Evolutionary conservation across 2,329 filamentous ascomycete genomes (phyloP).

Genomic region (Coleophoma cylindrospora): DNA sequence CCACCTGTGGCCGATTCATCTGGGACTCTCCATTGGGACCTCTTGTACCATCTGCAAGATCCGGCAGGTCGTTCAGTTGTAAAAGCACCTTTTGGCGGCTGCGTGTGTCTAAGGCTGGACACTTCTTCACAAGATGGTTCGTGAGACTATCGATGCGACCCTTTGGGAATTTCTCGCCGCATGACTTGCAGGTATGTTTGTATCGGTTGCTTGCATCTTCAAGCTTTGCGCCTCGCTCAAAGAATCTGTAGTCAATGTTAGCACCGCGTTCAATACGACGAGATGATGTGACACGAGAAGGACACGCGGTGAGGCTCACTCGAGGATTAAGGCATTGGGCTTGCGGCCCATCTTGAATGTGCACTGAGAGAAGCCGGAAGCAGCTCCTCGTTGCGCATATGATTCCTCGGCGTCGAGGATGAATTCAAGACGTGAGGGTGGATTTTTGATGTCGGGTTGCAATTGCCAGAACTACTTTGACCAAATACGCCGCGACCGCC

Average conservation of each 20-base stretch:
- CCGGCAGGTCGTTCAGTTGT: slow-evolving; percentile 65
- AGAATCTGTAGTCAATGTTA: slow-evolving; percentile 32
- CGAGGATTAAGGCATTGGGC: slow-evolving; percentile 12
- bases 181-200: slow-evolving; percentile 83
- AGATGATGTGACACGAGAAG: too few relatives aligned
- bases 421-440: too few relatives aligned
- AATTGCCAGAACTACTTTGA: background rate
- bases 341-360: slow-evolving; percentile 9
- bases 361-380: too few relatives aligned
- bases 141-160: slow-evolving; percentile 80
- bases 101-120: slow-evolving; percentile 68
- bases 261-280: too few relatives aligned
- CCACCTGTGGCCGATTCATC: slow-evolving; percentile 29
- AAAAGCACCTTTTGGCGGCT: slow-evolving; percentile 73
- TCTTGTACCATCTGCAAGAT: slow-evolving; percentile 34
- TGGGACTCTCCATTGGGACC: slow-evolving; percentile 27
- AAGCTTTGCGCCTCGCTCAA: slow-evolving; percentile 80
- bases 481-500: background rate
- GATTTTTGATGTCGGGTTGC: background rate
- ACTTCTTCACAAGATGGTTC: slow-evolving; percentile 80
- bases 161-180: slow-evolving; percentile 85
- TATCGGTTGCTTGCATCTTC: slow-evolving; percentile 89
- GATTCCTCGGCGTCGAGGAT: too few relatives aligned
- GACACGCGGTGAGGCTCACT: slow-evolving; percentile 8
- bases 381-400: too few relatives aligned